Evolutionary conservation across 2,329 filamentous ascomycete species (phyloP).

Genomic region (Stagonosporopsis cucurbitacearum): DNA sequence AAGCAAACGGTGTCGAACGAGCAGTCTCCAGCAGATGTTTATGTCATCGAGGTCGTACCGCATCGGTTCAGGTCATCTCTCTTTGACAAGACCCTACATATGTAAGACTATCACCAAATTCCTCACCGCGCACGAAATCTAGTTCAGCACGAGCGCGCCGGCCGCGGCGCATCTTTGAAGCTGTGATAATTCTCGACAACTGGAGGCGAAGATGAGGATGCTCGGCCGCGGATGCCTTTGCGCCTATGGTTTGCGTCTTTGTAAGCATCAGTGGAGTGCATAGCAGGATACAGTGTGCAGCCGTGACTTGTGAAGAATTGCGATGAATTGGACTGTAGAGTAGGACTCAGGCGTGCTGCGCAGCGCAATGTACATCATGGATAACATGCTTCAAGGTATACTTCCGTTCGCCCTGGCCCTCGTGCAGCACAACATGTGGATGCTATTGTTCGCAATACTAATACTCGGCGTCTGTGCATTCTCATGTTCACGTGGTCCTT

Average conservation of each 20-base stretch:
- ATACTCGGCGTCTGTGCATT: neutral
- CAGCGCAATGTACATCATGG: neutral
- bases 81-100: neutral
- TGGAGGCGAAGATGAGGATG: neutral
- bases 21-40: too few relatives aligned
- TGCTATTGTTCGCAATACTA: neutral
- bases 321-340: neutral
- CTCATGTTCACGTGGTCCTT: neutral
- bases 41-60: too few relatives aligned
- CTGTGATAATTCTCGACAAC: neutral
- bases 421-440: neutral
- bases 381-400: neutral
- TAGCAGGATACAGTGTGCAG: neutral
- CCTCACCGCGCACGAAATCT: neutral
- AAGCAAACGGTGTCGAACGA: too few relatives aligned
- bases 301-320: neutral
- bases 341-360: neutral
- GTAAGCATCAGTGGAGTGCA: neutral
- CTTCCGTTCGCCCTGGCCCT: neutral
- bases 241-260: neutral
- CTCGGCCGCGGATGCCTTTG: constrained; percentile 5
- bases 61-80: too few relatives aligned
- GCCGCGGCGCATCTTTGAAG: neutral
- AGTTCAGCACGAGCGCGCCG: neutral
- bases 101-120: neutral